Conservation (phyloP, 75 land plant species). For the Azolla pinnata region DNA sequence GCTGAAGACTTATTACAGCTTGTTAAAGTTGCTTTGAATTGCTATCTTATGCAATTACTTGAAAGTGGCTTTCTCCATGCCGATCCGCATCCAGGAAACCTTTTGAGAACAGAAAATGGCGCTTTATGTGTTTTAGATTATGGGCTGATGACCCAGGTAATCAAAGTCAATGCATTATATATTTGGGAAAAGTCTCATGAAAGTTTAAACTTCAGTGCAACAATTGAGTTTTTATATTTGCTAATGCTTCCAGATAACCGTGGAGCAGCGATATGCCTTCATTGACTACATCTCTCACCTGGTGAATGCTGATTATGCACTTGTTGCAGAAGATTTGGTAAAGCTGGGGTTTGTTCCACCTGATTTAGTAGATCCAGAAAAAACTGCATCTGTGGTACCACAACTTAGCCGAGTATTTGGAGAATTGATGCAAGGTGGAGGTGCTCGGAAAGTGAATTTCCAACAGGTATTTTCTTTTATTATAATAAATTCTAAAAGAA, state of each 20-base stretch:
- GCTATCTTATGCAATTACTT: conserved; percentile 40
- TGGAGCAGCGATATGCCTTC: conserved; percentile 37
- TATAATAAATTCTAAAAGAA: no score
- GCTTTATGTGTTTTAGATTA: conserved; percentile 32
- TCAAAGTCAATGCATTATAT: no score
- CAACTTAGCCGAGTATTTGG: conserved; percentile 31
- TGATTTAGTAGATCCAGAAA: conserved; percentile 35
- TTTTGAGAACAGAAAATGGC: conserved; percentile 32
- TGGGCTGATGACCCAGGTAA: conserved; percentile 49
- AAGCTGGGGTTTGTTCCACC: conserved; percentile 45
- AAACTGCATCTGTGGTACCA: conserved; percentile 36
- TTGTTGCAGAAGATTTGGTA: conserved; percentile 43
- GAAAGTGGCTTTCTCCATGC: conserved; percentile 53
- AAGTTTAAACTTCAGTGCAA: no score
- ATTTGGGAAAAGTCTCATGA: no score
- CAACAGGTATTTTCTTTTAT: conserved; percentile 28
- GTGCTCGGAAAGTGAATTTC: conserved; percentile 40
- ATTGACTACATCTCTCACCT: conserved; percentile 42
- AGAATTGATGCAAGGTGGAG: conserved; percentile 40
- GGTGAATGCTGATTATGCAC: conserved; percentile 35
- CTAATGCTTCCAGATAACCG: conserved; percentile 53
- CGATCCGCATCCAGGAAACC: conserved; percentile 52
- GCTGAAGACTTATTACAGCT: conserved; percentile 30
- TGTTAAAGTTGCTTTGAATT: conserved; percentile 37
- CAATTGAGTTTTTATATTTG: no score